A percentile compares a stretch with the other conserved stretches of the same genome.
Evolutionary conservation across 1,139 yeast species (phyloP).

Genomic region (Diutina sp.): DNA sequence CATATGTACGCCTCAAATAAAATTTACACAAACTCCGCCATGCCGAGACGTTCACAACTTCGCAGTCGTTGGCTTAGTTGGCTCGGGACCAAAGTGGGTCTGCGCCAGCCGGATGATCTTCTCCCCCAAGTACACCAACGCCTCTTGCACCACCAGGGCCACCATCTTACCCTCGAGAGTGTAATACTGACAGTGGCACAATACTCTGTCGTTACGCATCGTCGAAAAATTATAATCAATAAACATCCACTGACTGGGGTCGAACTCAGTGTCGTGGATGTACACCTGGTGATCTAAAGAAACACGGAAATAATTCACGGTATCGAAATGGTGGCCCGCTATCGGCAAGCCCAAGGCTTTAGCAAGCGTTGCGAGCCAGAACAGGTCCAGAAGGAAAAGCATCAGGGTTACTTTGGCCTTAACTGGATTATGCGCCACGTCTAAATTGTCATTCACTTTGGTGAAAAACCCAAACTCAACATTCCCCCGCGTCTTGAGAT

Average conservation of each 20-base stretch:
- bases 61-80: background rate
- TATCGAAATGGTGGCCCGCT: constrained; percentile 3
- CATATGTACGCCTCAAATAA: background rate
- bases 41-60: background rate
- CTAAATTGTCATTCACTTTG: constrained; percentile 18
- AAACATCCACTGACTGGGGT: constrained; percentile 27
- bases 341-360: constrained; percentile 8
- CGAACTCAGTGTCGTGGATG: constrained; percentile 30
- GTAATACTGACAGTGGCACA: constrained; percentile 23
- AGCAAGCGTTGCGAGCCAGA: constrained; percentile 15
- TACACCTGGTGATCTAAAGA: constrained; percentile 30
- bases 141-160: constrained; percentile 32
- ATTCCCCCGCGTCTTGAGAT: constrained; percentile 12
- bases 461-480: constrained; percentile 22
- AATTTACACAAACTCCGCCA: background rate
- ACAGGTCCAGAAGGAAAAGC: constrained; percentile 21
- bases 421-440: constrained; percentile 12
- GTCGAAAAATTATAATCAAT: constrained; percentile 22
- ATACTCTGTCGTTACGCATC: constrained; percentile 25
- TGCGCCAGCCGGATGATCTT: background rate
- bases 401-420: constrained; percentile 12
- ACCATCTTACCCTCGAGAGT: constrained; percentile 21
- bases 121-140: constrained; percentile 20
- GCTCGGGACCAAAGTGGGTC: background rate
- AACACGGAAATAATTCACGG: constrained; percentile 20